Conservation (phyloP, 129 eudicot genomes). For the Deinandra increscens region DNA sequence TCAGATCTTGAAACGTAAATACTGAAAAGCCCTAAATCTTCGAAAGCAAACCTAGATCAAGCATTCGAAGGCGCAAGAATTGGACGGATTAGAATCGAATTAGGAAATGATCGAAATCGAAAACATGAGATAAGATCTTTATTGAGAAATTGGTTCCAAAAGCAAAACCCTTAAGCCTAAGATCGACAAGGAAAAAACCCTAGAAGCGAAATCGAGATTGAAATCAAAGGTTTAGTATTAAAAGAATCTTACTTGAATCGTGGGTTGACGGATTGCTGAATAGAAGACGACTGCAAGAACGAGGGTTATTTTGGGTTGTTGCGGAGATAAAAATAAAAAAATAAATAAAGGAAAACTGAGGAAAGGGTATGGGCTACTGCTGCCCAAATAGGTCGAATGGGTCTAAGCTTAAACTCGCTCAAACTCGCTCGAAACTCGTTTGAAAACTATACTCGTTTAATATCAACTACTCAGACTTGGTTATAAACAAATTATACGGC, state of each 20-base stretch:
- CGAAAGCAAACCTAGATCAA: slow-evolving; percentile 21
- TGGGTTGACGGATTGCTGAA: slow-evolving; percentile 31
- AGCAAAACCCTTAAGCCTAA: slow-evolving; percentile 26
- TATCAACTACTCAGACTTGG: too few relatives aligned
- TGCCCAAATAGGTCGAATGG: too few relatives aligned
- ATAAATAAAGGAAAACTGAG: background rate
- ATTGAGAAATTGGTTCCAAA: slow-evolving; percentile 13
- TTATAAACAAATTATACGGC: too few relatives aligned
- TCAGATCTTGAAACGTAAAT: slow-evolving; percentile 22
- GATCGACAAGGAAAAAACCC: background rate
- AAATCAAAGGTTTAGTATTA: background rate
- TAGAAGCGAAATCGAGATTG: background rate
- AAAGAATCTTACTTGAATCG: slow-evolving; percentile 30
- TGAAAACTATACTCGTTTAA: too few relatives aligned
- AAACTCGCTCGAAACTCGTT: too few relatives aligned
- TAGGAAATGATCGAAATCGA: background rate
- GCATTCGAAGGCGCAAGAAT: background rate
- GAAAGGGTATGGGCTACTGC: background rate
- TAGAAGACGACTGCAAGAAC: slow-evolving; percentile 25
- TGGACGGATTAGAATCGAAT: slow-evolving; percentile 2
- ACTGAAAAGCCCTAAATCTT: slow-evolving; percentile 20
- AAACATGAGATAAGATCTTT: background rate
- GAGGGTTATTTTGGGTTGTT: slow-evolving; percentile 15
- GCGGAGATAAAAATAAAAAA: slow-evolving; percentile 1
- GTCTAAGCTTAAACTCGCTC: too few relatives aligned